Evolutionary conservation across 768 basidiomycete species (phyloP).

Genomic region (Lactifluus pinguis): DNA sequence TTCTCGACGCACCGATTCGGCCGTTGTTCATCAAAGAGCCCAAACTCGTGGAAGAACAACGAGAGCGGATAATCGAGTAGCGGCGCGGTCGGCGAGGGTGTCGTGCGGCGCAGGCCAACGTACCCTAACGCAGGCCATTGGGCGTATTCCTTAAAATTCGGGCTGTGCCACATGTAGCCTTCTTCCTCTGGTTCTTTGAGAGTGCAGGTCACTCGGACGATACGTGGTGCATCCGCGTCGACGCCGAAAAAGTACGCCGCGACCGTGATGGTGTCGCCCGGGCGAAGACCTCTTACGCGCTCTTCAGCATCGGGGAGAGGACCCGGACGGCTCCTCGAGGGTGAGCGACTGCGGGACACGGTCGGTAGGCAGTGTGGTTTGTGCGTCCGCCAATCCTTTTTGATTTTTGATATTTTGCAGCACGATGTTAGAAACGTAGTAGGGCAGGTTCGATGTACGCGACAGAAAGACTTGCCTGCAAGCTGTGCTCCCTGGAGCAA

Average conservation of each 20-base stretch:
- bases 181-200: conserved; percentile 9
- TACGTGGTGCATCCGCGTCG: conserved; percentile 7
- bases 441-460: not conserved
- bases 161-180: conserved; percentile 13
- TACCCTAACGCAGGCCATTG: conserved; percentile 16
- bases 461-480: not conserved
- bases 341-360: conserved; percentile 9
- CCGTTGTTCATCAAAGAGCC: conserved; percentile 4
- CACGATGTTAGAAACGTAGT: not conserved
- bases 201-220: conserved; percentile 10
- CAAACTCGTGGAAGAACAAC: conserved; percentile 16
- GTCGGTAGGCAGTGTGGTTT: conserved; percentile 12
- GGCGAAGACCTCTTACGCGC: conserved; percentile 4
- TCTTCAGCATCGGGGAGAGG: conserved; percentile 7
- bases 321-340: conserved; percentile 2
- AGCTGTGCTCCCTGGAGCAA: conserved; percentile 9
- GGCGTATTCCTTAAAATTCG: conserved; percentile 13
- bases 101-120: conserved; percentile 5
- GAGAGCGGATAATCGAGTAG: conserved; percentile 3
- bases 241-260: conserved; percentile 13
- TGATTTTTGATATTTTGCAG: not conserved
- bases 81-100: conserved; percentile 3
- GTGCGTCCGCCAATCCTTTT: conserved; percentile 11
- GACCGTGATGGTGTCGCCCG: conserved; percentile 2
- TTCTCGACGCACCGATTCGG: conserved; percentile 15